Percentiles rank a stretch among this genome's conserved stretches.
phyloP scores from a whole-genome alignment of 176 grass and related monocot genomes.

The Hyparrhenia diplandra region DNA sequence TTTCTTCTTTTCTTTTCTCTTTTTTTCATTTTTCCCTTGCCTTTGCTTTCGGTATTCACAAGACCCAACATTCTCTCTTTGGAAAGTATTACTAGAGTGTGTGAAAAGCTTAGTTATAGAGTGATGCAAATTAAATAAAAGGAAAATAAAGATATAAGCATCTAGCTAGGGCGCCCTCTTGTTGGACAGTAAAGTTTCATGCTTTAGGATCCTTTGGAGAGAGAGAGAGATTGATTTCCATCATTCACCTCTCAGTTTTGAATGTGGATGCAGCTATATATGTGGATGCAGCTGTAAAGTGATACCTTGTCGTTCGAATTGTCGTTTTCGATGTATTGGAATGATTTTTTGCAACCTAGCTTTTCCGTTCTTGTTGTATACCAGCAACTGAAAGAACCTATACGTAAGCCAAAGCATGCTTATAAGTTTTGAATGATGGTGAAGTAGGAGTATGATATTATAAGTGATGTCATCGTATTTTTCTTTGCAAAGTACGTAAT shows the following conservation, averaged over 20 bases:
- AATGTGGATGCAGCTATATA: not conserved
- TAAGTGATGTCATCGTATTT: not conserved
- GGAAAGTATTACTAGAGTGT: constrained; percentile 39
- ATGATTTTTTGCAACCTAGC: not conserved
- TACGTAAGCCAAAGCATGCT: not conserved
- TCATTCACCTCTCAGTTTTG: constrained; percentile 19
- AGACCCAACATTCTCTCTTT: constrained; percentile 46
- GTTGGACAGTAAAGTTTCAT: constrained; percentile 21
- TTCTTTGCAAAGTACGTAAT: not conserved
- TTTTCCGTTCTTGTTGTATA: not conserved
- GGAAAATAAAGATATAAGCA: not conserved
- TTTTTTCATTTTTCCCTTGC: constrained; percentile 21
- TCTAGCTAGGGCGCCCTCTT: not conserved
- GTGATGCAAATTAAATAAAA: not conserved
- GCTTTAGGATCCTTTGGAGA: constrained; percentile 28
- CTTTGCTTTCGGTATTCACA: constrained; percentile 42
- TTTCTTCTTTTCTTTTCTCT: not conserved
- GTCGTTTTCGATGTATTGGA: not conserved
- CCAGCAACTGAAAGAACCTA: not conserved
- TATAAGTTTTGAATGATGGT: too few relatives aligned
- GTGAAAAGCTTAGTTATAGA: constrained; percentile 44
- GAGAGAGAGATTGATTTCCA: constrained; percentile 13
- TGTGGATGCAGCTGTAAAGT: constrained; percentile 18
- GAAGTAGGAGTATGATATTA: not conserved
- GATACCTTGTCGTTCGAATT: constrained; percentile 16